Evolutionary conservation across 2,329 filamentous ascomycete genomes (phyloP), one percentile per base, ranked within the genome.

Genomic region (Calonectria ilicicola): DNA sequence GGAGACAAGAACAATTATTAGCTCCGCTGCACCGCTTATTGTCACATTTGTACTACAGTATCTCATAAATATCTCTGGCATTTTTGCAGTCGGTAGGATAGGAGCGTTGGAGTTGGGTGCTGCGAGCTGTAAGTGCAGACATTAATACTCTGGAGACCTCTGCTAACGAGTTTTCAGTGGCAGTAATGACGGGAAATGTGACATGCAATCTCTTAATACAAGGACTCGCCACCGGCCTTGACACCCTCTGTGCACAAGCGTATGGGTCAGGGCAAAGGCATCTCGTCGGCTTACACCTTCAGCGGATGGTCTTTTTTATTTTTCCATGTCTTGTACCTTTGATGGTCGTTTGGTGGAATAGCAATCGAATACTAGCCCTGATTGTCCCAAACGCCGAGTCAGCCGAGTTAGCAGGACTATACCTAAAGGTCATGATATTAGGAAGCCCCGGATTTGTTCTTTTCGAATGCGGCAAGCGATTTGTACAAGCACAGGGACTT

Each of bases 201-300:
- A 62, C 58, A 8, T 62, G 58, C 9, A 62, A 62, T 15, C 58
- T 62, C 2, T 38, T 62, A n/a, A 29, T 94, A 80, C 93, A 95
- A 80, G 94, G 95, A n/a, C 88, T 98, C 14, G 93, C 95, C 1
- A 98, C 96, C 5, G 95, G 93, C 75, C 87, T 98, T 42, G 96
- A 98, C 83, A 98, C 96, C 0, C 91, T 98, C 2, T 98, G 96
- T 82, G 91, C 96, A 0, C 96, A 98, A 83, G 96, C 96, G 0
- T 98, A 97, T 81, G 96, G 96, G 2, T 97, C 94, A 0, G 96
- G 96, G 0, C 94, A 93, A 82, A 97, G 94, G 81, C 93, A 96
- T 77, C 90, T 98, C 3, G 96, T 98, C 12, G 94, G 94, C 1
- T 83, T 97, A 65, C 94, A 97, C 79, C 89, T 94, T 73, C 94